Evolutionary conservation across 2,329 filamentous ascomycete species (phyloP).

Genomic region (Aspergillus sp.): DNA sequence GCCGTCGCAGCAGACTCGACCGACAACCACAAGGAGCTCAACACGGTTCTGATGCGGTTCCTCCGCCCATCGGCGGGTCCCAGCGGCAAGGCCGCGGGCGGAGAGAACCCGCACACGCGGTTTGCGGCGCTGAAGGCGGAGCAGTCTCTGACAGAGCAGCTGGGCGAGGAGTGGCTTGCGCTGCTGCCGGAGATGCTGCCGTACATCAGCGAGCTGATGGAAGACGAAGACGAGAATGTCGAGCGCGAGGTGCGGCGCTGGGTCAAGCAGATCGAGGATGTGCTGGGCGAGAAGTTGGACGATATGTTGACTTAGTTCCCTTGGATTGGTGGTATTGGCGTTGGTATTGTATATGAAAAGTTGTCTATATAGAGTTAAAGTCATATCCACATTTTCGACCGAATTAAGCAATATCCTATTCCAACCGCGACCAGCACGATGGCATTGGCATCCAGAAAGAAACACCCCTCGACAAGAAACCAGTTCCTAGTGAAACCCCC

Average conservation of each 20-base stretch:
- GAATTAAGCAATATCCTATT: too few species aligned
- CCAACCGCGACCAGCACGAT: too few species aligned
- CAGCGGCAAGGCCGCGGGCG: slow-evolving; percentile 27
- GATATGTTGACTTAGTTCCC: slow-evolving; percentile 79
- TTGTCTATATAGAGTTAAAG: too few species aligned
- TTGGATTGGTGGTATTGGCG: too few species aligned
- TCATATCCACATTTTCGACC: too few species aligned
- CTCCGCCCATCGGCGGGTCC: slow-evolving; percentile 58
- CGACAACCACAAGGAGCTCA: slow-evolving; percentile 88
- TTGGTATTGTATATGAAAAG: too few species aligned
- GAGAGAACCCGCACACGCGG: slow-evolving; percentile 67
- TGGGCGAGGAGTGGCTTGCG: slow-evolving; percentile 92
- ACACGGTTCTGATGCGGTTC: slow-evolving; percentile 71
- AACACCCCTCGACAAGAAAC: too few species aligned
- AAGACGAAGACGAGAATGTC: slow-evolving; percentile 92
- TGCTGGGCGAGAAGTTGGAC: slow-evolving; percentile 86
- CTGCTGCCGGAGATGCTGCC: slow-evolving; percentile 94
- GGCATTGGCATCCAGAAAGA: too few species aligned
- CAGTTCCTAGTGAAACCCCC: slow-evolving; percentile 25
- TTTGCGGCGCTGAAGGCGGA: slow-evolving; percentile 80
- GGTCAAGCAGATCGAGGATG: slow-evolving; percentile 85
- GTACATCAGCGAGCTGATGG: slow-evolving; percentile 90
- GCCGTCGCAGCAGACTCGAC: slow-evolving; percentile 77
- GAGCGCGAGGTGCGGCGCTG: slow-evolving; percentile 85
- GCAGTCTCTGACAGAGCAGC: slow-evolving; percentile 70